Evolutionary conservation across 805 yeast species (phyloP), one percentile per base, ranked within the genome.

Genomic region (Hanseniaspora occidentalis): DNA sequence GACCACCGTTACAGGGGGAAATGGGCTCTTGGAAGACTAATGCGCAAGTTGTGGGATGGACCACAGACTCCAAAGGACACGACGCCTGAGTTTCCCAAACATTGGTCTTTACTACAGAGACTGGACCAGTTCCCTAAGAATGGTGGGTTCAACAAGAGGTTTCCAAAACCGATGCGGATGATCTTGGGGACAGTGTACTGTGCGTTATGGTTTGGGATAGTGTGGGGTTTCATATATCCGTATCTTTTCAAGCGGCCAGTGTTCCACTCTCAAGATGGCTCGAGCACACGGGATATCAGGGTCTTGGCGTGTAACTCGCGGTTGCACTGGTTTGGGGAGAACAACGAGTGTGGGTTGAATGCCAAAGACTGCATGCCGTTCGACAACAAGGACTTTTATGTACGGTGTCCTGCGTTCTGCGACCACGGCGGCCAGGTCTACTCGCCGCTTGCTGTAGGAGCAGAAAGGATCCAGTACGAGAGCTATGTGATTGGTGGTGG

Each of bases 401-500:
- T 86, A 51, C 66, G 85, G 48, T 88, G 97, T 57, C 95, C 95
- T 0, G 94, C 96, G 0, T 62, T 86, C 25, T 88, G 97, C 60
- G 85, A 79, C 48, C 62, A 79, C 25, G 83, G 75, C 24, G 77
- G 86, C 27, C 75, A 82, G 77, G 71, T 84, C 0, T 88, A 77
- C 56, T 74, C 86, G 2, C 73, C 79, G 14, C 62, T 79, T 9
- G 78, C 88, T 0, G 84, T 84, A 1, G 96, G 96, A 0, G 69
- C 69, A 39, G 62, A 73, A 41, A 60, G 73, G 46, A 65, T 80
- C 19, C 82, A 83, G 53, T 84, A 88, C 53, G 58, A 77, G 39
- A 81, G 82, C 1, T 84, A 67, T 50, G 73, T 75, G 24, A 71
- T 88, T 20, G 96, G 96, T 2, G 94, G 95, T 14, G 88, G 88